Conservation (phyloP, 306 rosid genomes). For the Arachis stenosperma region DNA sequence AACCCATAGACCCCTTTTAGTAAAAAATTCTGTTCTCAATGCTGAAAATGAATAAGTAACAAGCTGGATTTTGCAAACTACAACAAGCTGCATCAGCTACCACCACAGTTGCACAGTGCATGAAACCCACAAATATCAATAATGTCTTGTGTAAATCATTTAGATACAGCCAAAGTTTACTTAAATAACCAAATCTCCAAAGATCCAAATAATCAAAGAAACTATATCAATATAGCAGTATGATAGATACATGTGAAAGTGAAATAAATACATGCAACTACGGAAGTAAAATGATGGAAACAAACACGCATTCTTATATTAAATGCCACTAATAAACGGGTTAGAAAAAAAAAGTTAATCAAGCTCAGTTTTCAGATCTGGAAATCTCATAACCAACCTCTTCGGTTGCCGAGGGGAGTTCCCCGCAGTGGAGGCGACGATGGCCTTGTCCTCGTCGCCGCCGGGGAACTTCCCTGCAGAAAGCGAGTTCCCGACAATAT, state of each 20-base stretch:
- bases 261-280: neutral
- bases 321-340: neutral
- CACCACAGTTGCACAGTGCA: neutral
- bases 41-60: too few relatives aligned
- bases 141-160: neutral
- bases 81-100: neutral
- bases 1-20: neutral
- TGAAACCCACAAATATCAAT: neutral
- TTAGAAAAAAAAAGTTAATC: neutral
- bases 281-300: neutral
- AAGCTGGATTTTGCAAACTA: too few relatives aligned
- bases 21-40: conserved; percentile 10
- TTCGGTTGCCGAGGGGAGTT: conserved; percentile 72
- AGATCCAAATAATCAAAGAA: neutral
- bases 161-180: neutral
- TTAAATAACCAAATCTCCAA: neutral
- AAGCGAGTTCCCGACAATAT: conserved; percentile 81
- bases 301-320: neutral
- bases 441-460: conserved; percentile 72
- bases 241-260: neutral
- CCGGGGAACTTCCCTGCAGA: conserved; percentile 56
- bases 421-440: conserved; percentile 55
- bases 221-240: neutral
- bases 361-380: neutral
- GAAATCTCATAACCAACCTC: conserved; percentile 50